phyloP scores from a whole-genome alignment of 768 basidiomycete genomes.

The Termitomyces titanicus region DNA sequence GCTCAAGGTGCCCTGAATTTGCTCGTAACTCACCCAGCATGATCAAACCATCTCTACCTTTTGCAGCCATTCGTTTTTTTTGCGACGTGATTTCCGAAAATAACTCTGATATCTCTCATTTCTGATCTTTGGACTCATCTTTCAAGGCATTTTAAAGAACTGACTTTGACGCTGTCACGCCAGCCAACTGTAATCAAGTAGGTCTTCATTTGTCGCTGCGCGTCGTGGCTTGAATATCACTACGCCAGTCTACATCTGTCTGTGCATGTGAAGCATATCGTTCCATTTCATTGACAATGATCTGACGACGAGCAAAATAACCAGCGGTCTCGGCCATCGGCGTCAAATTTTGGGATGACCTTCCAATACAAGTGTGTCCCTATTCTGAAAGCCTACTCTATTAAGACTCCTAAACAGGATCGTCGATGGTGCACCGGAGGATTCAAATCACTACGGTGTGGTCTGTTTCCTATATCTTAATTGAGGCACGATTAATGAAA shows the following conservation, averaged over 20 bases:
- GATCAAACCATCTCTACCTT: background rate
- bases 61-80: conserved; percentile 83
- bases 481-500: background rate
- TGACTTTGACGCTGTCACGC: conserved; percentile 69
- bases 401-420: conserved; percentile 43
- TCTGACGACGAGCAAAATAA: background rate
- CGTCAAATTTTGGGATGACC: conserved; percentile 59
- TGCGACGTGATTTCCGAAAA: conserved; percentile 58
- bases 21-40: background rate
- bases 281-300: background rate
- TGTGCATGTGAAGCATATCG: conserved; percentile 51
- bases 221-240: background rate
- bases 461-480: background rate
- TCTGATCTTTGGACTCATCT: background rate
- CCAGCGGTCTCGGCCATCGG: conserved; percentile 52
- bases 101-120: background rate
- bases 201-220: background rate
- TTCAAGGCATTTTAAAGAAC: conserved; percentile 73
- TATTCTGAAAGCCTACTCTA: background rate
- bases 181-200: conserved; percentile 82
- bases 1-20: conserved; percentile 49
- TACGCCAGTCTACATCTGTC: conserved; percentile 70
- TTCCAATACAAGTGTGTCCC: conserved; percentile 72
- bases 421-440: conserved; percentile 63
- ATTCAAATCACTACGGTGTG: conserved; percentile 70